phyloP scores from a whole-genome alignment of 2,329 filamentous ascomycete species.

The Cladosporium sp. region DNA sequence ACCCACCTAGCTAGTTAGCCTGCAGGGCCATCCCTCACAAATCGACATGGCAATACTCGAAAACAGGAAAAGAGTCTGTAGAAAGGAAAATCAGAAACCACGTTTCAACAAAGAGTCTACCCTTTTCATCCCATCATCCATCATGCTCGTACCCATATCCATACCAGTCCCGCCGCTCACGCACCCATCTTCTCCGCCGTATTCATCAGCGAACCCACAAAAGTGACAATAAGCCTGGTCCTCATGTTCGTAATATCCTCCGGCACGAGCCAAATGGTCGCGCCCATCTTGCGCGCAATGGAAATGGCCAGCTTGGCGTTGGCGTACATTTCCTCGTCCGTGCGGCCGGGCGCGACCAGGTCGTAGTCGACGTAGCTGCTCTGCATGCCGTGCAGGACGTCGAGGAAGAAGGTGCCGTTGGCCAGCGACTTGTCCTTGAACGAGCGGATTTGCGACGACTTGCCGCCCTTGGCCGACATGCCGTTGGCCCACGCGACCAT shows the following conservation, averaged over 20 bases:
- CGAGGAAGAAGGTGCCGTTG: conserved; percentile 83
- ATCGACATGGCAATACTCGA: no score
- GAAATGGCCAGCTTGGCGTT: conserved; percentile 98
- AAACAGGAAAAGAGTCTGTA: no score
- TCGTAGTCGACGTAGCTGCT: conserved; percentile 98
- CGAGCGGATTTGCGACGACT: conserved; percentile 73
- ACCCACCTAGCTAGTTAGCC: no score
- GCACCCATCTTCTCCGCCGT: conserved; percentile 42
- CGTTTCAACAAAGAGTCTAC: no score
- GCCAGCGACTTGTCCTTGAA: conserved; percentile 90
- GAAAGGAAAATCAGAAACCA: no score
- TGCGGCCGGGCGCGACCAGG: conserved; percentile 77
- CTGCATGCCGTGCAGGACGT: conserved; percentile 98
- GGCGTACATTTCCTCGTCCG: conserved; percentile 87
- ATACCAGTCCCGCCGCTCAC: no score
- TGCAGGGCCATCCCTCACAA: no score
- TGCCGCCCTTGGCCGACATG: conserved; percentile 80
- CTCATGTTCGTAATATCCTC: conserved; percentile 97
- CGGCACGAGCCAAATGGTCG: conserved; percentile 96
- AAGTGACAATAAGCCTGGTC: conserved; percentile 86
- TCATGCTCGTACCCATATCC: no score
- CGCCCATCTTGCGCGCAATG: conserved; percentile 97
- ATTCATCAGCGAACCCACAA: conserved; percentile 75
- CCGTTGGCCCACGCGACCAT: conserved; percentile 99
- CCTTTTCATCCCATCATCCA: no score